Base-by-base conservation (phyloP, 2,329 filamentous ascomycete species). In the Aspergillus sp. region DNA sequence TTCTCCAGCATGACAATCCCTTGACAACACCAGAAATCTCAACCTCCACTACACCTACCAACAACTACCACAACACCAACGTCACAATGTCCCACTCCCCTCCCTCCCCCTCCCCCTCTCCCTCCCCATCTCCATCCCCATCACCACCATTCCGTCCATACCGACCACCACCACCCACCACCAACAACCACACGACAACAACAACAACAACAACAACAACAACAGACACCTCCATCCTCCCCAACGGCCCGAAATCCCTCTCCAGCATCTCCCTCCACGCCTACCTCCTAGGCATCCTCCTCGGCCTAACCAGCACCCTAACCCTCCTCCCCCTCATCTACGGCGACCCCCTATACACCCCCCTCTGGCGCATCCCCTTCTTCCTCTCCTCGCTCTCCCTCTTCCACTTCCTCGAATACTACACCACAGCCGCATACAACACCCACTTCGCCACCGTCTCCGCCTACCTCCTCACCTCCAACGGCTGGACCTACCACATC, bases 361-460 rank as follows among this genome's bases (percentile, higher is more conserved):
- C 78, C 4, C 72, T 85, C 57, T 90, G 87, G 87, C 81, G 87
- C 21, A 74, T 85, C 0, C 81, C 83, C 8, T 81, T 85, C 68
- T 82, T 82, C 72, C 65, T 82, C 61, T 65, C 75, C 39, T 81
- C 87, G 13, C 87, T 98, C 51, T 85, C 89, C 25, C 69, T 89
- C 30, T 98, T 98, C 79, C 95, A 99, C 81, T 98, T 97, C 78
- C 88, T 98, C 76, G 95, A 99, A 78, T 99, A 93, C 82, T 96
- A 88, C 83, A 91, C 89, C 32, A 97, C 94, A 0, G 93, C 94
- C 8, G 81, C 84, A 58, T 91, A 90, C 79, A 98, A 98, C 77
- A 91, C 91, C 0, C 82, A 84, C 15, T 83, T 87, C 55, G 91
- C 91, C 19, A 85, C 83, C 23, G 81, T 93, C 19, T 85, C 85